Percentiles rank a stretch among this genome's conserved stretches.
These are phyloP conservation scores for Arabidopsis hybrid DNA, from an alignment of 441 rosid genomes.

Conservation along the genomic window DNA sequence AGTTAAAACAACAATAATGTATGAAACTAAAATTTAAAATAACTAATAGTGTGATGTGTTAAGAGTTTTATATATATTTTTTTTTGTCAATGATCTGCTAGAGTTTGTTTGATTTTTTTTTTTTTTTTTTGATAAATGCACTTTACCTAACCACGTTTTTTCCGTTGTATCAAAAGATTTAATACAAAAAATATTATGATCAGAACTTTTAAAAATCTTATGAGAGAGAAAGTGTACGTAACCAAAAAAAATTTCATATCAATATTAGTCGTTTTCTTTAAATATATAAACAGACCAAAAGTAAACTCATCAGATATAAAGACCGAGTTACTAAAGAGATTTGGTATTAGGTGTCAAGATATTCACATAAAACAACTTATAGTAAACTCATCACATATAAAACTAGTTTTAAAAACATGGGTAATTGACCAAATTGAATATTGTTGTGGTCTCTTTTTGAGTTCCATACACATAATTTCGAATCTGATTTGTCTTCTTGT, in stretches of 20 bases:
- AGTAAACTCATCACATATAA: background rate
- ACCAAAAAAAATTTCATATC: background rate
- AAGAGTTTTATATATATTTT: background rate
- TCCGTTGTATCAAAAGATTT: background rate
- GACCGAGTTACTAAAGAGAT: background rate
- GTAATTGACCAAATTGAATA: slow-evolving; percentile 12
- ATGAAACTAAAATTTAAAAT: background rate
- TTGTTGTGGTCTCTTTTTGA: background rate
- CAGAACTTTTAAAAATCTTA: background rate
- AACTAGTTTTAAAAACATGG: slow-evolving; percentile 19
- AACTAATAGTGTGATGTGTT: background rate
- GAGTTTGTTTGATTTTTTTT: background rate
- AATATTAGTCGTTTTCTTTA: no score
- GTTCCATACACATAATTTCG: background rate
- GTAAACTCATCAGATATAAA: background rate
- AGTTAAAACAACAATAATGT: no score
- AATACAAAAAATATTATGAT: background rate
- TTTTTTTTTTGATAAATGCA: background rate
- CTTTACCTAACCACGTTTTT: background rate
- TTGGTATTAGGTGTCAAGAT: background rate
- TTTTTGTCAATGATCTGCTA: background rate
- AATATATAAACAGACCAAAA: no score
- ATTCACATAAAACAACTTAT: background rate
- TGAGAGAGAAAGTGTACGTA: background rate
- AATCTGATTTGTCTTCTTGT: slow-evolving; percentile 1